A percentile compares a stretch with the other conserved stretches of the same genome.
These are phyloP conservation scores for Musa beccarii DNA, from an alignment of 176 grass and related monocot species.

Conservation along the genomic window DNA sequence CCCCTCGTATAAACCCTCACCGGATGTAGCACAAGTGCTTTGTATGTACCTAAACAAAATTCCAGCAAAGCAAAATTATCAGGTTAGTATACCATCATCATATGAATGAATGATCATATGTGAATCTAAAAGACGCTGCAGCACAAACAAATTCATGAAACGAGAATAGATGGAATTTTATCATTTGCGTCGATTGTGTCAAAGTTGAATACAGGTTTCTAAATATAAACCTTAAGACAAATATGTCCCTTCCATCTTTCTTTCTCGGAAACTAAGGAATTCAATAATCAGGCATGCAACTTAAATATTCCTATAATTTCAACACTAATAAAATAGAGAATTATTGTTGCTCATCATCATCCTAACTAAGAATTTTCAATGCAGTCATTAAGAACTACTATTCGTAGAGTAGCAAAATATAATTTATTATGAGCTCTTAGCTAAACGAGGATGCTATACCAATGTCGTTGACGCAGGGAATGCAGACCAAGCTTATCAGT, in stretches of 20 bases:
- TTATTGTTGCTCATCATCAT: too few species aligned
- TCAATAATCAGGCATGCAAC: too few species aligned
- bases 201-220: too few species aligned
- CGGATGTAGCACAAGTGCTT: not conserved
- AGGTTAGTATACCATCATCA: not conserved
- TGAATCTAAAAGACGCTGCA: too few species aligned
- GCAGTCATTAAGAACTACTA: not conserved
- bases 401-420: not conserved
- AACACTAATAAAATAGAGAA: too few species aligned
- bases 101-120: not conserved
- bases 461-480: not conserved
- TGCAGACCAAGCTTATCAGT: constrained; percentile 4
- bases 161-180: too few species aligned
- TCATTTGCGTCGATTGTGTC: too few species aligned
- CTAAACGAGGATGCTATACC: not conserved
- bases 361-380: not conserved
- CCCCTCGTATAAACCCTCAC: not conserved
- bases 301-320: too few species aligned
- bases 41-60: not conserved
- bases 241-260: too few species aligned
- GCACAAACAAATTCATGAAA: too few species aligned
- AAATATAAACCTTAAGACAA: too few species aligned
- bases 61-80: not conserved
- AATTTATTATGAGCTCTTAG: not conserved
- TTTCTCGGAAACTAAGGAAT: too few species aligned